A percentile compares a stretch with the other conserved stretches of the same genome.
These are phyloP conservation scores for Salix exigua DNA, from an alignment of 345 rosid species.

Conservation along the genomic window DNA sequence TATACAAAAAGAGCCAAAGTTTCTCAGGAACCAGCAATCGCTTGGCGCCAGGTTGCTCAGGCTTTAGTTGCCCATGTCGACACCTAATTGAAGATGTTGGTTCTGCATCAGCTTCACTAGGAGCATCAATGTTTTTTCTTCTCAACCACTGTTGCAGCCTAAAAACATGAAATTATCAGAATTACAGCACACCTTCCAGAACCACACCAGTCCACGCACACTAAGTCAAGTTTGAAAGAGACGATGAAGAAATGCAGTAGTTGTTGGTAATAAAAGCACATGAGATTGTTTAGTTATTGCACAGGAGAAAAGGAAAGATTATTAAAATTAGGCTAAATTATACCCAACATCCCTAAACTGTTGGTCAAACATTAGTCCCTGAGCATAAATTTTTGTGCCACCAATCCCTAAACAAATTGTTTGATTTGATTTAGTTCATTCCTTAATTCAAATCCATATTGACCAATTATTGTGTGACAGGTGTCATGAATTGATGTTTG, in stretches of 20 bases:
- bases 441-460: too few relatives aligned
- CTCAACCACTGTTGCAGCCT: constrained; percentile 97
- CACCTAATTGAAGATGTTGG: constrained; percentile 75
- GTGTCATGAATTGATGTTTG: too few relatives aligned
- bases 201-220: not conserved
- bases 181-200: constrained; percentile 6
- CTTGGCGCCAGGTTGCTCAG: constrained; percentile 94
- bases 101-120: constrained; percentile 84
- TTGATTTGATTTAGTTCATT: too few relatives aligned
- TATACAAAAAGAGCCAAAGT: constrained; percentile 80
- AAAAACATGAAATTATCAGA: constrained; percentile 14
- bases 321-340: not conserved
- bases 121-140: constrained; percentile 87
- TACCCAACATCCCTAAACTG: too few relatives aligned
- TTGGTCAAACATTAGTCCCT: too few relatives aligned
- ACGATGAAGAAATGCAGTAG: not conserved
- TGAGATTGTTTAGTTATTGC: not conserved
- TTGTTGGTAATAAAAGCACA: not conserved
- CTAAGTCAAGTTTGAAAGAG: not conserved
- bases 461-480: too few relatives aligned
- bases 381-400: too few relatives aligned
- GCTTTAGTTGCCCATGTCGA: constrained; percentile 72
- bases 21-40: constrained; percentile 74
- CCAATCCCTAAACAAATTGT: too few relatives aligned
- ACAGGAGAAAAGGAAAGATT: not conserved